Percentiles rank a stretch among this genome's conserved stretches.
Evolutionary conservation across 345 rosid species (phyloP).

Genomic region (Eucalyptus erythrocorys): DNA sequence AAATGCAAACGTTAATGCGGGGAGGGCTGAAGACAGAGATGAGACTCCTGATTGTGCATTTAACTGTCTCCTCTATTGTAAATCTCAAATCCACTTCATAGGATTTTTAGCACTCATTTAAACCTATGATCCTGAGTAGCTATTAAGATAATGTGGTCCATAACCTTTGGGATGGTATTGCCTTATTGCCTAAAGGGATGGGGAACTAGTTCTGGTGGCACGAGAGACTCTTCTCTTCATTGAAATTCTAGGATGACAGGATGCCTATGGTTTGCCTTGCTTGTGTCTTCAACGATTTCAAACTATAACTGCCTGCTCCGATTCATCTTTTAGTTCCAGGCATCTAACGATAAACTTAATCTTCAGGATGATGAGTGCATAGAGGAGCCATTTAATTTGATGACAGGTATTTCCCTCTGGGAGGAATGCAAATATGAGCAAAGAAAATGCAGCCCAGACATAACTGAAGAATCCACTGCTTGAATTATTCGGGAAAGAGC

Average conservation of each 20-base stretch:
- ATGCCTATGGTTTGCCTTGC: not conserved
- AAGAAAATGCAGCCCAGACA: constrained; percentile 27
- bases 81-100: not conserved
- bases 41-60: not conserved
- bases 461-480: not conserved
- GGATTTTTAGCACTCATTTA: no score
- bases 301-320: not conserved
- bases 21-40: not conserved
- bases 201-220: not conserved
- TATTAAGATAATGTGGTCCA: not conserved
- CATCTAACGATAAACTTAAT: not conserved
- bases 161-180: not conserved
- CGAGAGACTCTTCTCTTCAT: not conserved
- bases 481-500: no score
- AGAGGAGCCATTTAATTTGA: constrained; percentile 17
- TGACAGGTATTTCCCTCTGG: constrained; percentile 8
- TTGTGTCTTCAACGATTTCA: not conserved
- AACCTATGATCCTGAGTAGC: no score
- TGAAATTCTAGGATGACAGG: not conserved
- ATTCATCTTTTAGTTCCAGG: not conserved
- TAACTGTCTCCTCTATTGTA: not conserved
- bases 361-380: constrained; percentile 16
- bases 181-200: not conserved
- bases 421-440: constrained; percentile 40
- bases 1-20: not conserved